Conservation (phyloP, 305 asterid genomes). For the Fraxinus angustifolia region DNA sequence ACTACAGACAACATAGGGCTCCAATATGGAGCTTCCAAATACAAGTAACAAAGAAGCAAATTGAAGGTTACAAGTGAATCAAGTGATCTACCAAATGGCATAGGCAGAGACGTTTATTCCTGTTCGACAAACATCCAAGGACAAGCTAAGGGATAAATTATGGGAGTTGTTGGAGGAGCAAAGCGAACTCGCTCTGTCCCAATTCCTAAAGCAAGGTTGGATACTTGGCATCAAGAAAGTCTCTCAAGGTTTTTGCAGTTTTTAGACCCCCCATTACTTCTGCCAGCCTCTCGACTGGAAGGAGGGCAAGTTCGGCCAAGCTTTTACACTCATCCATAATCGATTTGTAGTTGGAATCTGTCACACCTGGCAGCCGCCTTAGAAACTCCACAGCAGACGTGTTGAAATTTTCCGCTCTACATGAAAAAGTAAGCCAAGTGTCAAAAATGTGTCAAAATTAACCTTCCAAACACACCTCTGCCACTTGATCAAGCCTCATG, state of each 20-base stretch:
- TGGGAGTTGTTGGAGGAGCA: neutral
- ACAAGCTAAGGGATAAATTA: neutral
- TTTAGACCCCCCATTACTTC: constrained; percentile 84
- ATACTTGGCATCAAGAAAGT: constrained; percentile 91
- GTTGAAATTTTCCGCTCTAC: constrained; percentile 89
- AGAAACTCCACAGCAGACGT: constrained; percentile 93
- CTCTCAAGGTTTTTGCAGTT: constrained; percentile 83
- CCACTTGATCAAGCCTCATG: neutral
- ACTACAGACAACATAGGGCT: neutral
- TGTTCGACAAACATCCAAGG: neutral
- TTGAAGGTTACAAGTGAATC: neutral
- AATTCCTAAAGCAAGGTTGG: constrained; percentile 69
- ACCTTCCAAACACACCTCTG: neutral
- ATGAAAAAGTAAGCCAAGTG: constrained; percentile 10
- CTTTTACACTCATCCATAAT: constrained; percentile 76
- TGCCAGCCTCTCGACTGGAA: constrained; percentile 67
- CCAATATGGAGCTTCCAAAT: constrained; percentile 3
- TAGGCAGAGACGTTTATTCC: neutral
- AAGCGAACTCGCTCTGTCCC: neutral
- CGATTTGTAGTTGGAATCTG: constrained; percentile 79
- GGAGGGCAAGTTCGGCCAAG: constrained; percentile 77
- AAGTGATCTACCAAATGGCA: neutral
- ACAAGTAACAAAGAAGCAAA: neutral
- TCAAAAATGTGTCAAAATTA: neutral
- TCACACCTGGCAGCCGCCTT: constrained; percentile 90